Percentiles rank a stretch among this genome's conserved stretches.
Conservation (phyloP, 2,329 filamentous ascomycete genomes). For the Lasiodiplodia citricola region DNA sequence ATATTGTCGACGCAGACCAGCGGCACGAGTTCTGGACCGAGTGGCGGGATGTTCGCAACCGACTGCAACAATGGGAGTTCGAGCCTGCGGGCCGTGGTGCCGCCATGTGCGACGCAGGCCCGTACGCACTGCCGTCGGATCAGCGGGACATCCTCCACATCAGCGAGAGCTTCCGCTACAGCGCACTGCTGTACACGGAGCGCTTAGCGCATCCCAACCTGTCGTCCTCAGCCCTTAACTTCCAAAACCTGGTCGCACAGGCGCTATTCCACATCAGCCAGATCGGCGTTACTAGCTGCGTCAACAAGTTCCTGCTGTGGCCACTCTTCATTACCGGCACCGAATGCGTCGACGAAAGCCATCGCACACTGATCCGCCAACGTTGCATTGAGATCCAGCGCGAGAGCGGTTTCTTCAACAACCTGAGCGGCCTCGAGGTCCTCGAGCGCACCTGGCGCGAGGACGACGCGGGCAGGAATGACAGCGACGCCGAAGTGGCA, state of each 20-base stretch:
- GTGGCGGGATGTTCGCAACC: constrained; percentile 79
- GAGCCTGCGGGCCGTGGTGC: constrained; percentile 54
- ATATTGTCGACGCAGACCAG: constrained; percentile 59
- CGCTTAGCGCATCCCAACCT: constrained; percentile 79
- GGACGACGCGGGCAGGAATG: constrained; percentile 47
- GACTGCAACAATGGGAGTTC: constrained; percentile 83
- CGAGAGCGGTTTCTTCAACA: constrained; percentile 92
- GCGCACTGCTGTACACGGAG: constrained; percentile 87
- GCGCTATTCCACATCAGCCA: constrained; percentile 83
- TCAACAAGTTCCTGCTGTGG: constrained; percentile 92
- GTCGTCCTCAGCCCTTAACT: constrained; percentile 74
- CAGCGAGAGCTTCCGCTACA: constrained; percentile 88
- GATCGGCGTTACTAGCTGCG: constrained; percentile 72
- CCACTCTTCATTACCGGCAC: constrained; percentile 89
- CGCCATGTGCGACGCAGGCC: constrained; percentile 30
- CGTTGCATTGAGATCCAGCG: constrained; percentile 86
- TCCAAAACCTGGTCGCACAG: constrained; percentile 82
- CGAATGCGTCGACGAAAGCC: constrained; percentile 81
- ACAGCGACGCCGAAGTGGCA: constrained; percentile 27
- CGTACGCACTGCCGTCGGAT: constrained; percentile 47
- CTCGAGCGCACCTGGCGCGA: constrained; percentile 82
- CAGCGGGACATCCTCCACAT: constrained; percentile 81
- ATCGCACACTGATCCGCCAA: constrained; percentile 78
- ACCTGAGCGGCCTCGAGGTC: constrained; percentile 82
- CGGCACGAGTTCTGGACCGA: constrained; percentile 75